Evolutionary conservation across 192 early-diverging fungal species (phyloP).

Genomic region (Dissophora globulifera): DNA sequence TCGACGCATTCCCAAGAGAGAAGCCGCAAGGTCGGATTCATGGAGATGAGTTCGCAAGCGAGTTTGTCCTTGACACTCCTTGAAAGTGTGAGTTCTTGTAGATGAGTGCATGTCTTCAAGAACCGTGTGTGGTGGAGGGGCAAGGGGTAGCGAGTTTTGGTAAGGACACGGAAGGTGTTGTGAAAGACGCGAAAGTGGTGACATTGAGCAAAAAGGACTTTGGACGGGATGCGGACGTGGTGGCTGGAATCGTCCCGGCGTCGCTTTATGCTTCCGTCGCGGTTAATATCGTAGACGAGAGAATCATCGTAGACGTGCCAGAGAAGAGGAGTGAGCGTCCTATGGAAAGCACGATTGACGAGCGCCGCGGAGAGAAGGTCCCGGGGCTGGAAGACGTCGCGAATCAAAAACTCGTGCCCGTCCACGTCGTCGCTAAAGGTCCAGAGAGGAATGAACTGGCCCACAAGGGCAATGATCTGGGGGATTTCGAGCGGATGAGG

Average conservation of each 20-base stretch:
- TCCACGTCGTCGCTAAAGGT: neutral
- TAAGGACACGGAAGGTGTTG: too few species aligned
- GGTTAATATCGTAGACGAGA: too few species aligned
- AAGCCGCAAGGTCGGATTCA: too few species aligned
- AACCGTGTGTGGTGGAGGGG: neutral
- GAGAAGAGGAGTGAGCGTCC: neutral
- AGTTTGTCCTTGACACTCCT: too few species aligned
- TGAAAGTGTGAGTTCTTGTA: too few species aligned
- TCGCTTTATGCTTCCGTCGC: too few species aligned
- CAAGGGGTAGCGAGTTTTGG: too few species aligned
- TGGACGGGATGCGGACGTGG: neutral
- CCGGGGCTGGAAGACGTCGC: neutral
- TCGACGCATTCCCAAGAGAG: too few species aligned
- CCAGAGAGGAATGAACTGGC: slow-evolving; percentile 34
- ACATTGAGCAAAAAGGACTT: neutral
- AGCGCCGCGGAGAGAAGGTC: neutral
- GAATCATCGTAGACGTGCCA: slow-evolving; percentile 3
- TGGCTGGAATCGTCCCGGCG: too few species aligned
- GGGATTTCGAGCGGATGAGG: slow-evolving; percentile 22
- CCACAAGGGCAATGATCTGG: slow-evolving; percentile 12
- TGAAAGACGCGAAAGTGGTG: slow-evolving; percentile 4
- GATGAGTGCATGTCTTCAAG: too few species aligned
- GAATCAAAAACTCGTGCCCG: too few species aligned
- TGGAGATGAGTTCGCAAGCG: too few species aligned
- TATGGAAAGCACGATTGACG: slow-evolving; percentile 7